Percentiles rank a stretch among this genome's conserved stretches.
phyloP scores from a whole-genome alignment of 352 stramenopile species.

The Albugo candida region DNA sequence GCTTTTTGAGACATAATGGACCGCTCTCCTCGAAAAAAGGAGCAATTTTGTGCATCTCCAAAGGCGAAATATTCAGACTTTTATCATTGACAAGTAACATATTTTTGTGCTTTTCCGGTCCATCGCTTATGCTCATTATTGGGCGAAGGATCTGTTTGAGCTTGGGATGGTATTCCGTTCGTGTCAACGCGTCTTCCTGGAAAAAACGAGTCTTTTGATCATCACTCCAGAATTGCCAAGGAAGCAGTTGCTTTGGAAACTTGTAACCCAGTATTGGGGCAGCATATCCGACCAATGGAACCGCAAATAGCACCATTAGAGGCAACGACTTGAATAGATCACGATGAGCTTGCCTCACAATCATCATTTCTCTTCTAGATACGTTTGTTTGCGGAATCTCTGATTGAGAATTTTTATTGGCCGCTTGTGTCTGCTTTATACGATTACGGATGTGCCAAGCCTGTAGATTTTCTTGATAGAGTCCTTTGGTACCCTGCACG shows the following conservation, averaged over 20 bases:
- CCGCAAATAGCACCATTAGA: constrained; percentile 46
- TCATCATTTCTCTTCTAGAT: constrained; percentile 53
- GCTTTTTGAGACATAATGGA: constrained; percentile 18
- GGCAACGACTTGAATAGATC: constrained; percentile 74
- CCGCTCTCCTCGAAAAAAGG: constrained; percentile 32
- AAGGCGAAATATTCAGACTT: constrained; percentile 15
- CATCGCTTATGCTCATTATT: constrained; percentile 14
- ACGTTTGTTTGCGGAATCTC: constrained; percentile 8
- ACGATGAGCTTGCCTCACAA: constrained; percentile 56
- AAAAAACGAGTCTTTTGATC: constrained; percentile 76
- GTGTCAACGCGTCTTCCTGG: constrained; percentile 27
- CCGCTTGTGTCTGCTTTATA: constrained; percentile 19
- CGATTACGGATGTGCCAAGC: constrained; percentile 46
- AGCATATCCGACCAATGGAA: constrained; percentile 49
- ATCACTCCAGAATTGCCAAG: constrained; percentile 72
- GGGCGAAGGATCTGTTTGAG: constrained; percentile 46
- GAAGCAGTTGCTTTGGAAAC: constrained; percentile 67
- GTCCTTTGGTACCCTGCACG: constrained; percentile 35
- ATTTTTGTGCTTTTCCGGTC: constrained; percentile 5
- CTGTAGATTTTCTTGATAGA: constrained; percentile 59
- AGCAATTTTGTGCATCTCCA: constrained; percentile 30
- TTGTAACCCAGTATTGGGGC: constrained; percentile 63
- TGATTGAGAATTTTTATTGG: not conserved
- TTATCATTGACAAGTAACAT: constrained; percentile 15
- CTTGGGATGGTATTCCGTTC: constrained; percentile 35